These are phyloP conservation scores for Apiotrichum gracile DNA, from an alignment of 1,284 basidiomycete genomes.

Conservation along the genomic window DNA sequence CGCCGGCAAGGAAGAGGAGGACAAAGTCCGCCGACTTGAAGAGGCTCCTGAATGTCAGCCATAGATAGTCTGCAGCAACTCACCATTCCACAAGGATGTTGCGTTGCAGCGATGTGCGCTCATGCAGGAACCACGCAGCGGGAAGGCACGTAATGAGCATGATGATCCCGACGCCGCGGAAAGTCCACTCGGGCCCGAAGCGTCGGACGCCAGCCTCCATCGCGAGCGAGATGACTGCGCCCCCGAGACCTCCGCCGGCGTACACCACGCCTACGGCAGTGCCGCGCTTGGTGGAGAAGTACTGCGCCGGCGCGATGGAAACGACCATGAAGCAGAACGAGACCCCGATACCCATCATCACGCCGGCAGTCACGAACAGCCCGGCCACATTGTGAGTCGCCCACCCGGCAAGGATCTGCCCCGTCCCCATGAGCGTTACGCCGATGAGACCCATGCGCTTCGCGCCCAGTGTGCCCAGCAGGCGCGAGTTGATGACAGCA, in stretches of 20 bases:
- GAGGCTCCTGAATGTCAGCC: constrained; percentile 17
- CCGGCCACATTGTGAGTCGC: constrained; percentile 22
- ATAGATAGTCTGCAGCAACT: neutral
- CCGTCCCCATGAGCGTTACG: constrained; percentile 21
- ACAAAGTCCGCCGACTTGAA: constrained; percentile 35
- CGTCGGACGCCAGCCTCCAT: constrained; percentile 32
- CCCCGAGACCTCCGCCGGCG: constrained; percentile 38
- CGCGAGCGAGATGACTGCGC: constrained; percentile 32
- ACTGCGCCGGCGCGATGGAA: constrained; percentile 22
- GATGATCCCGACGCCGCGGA: constrained; percentile 9
- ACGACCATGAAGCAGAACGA: constrained; percentile 24
- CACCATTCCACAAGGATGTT: constrained; percentile 10
- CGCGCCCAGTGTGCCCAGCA: constrained; percentile 30
- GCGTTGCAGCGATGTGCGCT: constrained; percentile 1
- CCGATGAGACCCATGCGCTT: constrained; percentile 25
- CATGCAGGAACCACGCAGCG: constrained; percentile 10
- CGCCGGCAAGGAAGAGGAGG: constrained; percentile 32
- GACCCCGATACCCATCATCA: constrained; percentile 24
- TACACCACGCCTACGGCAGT: constrained; percentile 42
- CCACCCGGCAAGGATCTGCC: constrained; percentile 30
- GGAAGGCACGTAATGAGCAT: constrained; percentile 5
- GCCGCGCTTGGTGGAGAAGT: constrained; percentile 35
- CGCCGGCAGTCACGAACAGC: constrained; percentile 23
- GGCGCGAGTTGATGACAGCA: constrained; percentile 32
- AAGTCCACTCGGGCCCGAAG: constrained; percentile 19